These are phyloP conservation scores for Bryum argenteum DNA, from an alignment of 225 moss, liverwort and hornwort species.

Conservation along the genomic window DNA sequence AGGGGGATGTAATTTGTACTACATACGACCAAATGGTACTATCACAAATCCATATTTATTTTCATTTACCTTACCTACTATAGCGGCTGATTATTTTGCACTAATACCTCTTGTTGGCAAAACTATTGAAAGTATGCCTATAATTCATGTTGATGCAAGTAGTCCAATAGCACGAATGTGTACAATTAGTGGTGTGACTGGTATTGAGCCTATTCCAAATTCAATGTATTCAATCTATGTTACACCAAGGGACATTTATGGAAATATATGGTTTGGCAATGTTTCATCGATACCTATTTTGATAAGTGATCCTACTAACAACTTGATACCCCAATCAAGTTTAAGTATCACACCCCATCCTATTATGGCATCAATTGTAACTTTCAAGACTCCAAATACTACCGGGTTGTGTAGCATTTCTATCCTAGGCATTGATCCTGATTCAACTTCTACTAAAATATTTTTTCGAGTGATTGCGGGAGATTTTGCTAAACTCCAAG, in stretches of 20 bases:
- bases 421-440: not conserved
- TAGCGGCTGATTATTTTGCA: constrained; percentile 38
- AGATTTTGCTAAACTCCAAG: constrained; percentile 28
- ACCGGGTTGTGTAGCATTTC: constrained; percentile 26
- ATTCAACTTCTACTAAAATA: constrained; percentile 22
- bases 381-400: constrained; percentile 29
- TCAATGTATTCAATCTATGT: constrained; percentile 35
- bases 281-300: constrained; percentile 22
- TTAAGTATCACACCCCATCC: constrained; percentile 14
- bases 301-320: constrained; percentile 15
- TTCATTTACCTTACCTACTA: constrained; percentile 33
- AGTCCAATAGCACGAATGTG: constrained; percentile 28
- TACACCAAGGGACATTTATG: constrained; percentile 32
- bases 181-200: constrained; percentile 30
- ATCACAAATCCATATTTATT: constrained; percentile 41
- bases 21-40: constrained; percentile 19
- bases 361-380: constrained; percentile 28
- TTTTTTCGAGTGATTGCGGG: constrained; percentile 32
- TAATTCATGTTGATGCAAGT: constrained; percentile 27
- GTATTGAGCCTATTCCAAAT: constrained; percentile 32
- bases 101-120: constrained; percentile 33
- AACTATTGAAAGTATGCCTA: constrained; percentile 19
- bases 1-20: constrained; percentile 30
- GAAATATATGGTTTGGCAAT: constrained; percentile 42
- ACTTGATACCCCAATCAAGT: constrained; percentile 4